A percentile compares a stretch with the other conserved stretches of the same genome.
phyloP scores from a whole-genome alignment of 352 stramenopile species.

The Phytopythium cucurbitacearum region DNA sequence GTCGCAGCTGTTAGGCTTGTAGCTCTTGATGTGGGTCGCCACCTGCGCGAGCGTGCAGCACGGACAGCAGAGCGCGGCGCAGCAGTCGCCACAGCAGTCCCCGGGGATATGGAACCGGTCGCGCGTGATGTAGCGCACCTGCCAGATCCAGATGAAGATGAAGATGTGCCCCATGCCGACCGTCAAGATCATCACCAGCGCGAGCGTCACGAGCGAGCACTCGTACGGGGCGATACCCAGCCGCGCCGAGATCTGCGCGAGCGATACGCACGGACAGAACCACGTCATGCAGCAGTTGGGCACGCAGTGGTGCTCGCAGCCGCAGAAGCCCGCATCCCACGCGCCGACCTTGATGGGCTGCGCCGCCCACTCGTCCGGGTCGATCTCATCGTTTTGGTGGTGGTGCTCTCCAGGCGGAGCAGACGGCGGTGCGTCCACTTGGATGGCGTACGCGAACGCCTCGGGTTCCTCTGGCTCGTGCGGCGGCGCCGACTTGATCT shows the following conservation, averaged over 20 bases:
- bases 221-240: slow-evolving; percentile 10
- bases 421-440: slow-evolving; percentile 13
- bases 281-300: slow-evolving; percentile 18
- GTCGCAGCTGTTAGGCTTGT: slow-evolving; percentile 31
- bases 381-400: no score
- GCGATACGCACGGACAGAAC: slow-evolving; percentile 18
- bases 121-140: slow-evolving; percentile 21
- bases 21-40: slow-evolving; percentile 46
- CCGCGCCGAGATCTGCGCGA: slow-evolving; percentile 12
- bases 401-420: not conserved
- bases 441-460: slow-evolving; percentile 17
- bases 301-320: slow-evolving; percentile 11
- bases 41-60: slow-evolving; percentile 41
- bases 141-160: slow-evolving; percentile 17
- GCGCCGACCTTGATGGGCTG: slow-evolving; percentile 1
- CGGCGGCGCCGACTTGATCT: not conserved
- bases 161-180: slow-evolving; percentile 3
- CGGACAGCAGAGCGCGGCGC: slow-evolving; percentile 23
- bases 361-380: not conserved
- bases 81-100: slow-evolving; percentile 22
- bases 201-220: slow-evolving; percentile 1
- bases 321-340: slow-evolving; percentile 15
- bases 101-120: slow-evolving; percentile 35
- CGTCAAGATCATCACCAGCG: slow-evolving; percentile 3
- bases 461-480: slow-evolving; percentile 1